These are phyloP conservation scores for Pilatotrama ljubarskyi DNA, from an alignment of 768 basidiomycete genomes.

Conservation along the genomic window DNA sequence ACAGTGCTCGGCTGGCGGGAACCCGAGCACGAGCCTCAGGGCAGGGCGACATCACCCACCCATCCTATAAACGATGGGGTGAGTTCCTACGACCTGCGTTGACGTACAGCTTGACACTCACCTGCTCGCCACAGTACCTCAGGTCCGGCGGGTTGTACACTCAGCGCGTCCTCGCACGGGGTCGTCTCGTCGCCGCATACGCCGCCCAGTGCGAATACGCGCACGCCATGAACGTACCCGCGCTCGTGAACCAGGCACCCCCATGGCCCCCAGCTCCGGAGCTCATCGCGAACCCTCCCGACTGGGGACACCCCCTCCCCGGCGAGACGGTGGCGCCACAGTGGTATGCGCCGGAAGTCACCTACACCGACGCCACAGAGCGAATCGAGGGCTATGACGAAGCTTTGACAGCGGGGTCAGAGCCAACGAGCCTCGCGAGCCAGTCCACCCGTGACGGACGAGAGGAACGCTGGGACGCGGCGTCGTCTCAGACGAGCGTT, in stretches of 20 bases:
- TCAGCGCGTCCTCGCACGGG: not conserved
- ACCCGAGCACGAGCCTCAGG: not conserved
- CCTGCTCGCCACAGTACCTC: conserved; percentile 1
- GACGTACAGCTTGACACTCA: not conserved
- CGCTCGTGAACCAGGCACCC: conserved; percentile 7
- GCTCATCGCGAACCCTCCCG: not conserved
- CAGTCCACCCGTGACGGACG: no score
- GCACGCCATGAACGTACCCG: not conserved
- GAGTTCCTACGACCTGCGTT: not conserved
- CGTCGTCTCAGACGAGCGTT: not conserved
- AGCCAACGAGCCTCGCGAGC: no score
- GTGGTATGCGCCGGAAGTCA: no score
- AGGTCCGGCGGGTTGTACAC: not conserved
- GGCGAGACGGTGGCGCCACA: not conserved
- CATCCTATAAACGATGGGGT: not conserved
- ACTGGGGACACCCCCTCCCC: not conserved
- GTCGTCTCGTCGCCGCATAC: not conserved
- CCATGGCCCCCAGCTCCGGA: conserved; percentile 6
- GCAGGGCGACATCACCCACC: not conserved
- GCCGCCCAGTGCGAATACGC: not conserved
- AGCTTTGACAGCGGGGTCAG: no score
- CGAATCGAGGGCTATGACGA: no score
- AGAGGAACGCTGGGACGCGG: not conserved
- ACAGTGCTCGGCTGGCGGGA: not conserved
- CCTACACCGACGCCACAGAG: not conserved